phyloP scores from a whole-genome alignment of 345 rosid genomes.

The Eucalyptus pauciflora region DNA sequence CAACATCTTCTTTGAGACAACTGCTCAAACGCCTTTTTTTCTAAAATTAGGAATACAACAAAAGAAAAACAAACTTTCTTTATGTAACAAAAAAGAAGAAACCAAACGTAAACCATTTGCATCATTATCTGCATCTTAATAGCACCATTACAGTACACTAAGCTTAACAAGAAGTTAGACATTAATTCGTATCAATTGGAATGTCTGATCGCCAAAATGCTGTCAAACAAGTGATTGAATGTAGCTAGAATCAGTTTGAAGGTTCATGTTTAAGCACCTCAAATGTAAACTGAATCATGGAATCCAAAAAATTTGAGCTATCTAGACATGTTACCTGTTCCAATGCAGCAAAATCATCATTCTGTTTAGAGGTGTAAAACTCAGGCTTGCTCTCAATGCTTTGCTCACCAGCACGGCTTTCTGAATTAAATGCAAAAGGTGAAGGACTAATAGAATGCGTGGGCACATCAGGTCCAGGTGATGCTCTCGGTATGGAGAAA shows the following conservation, averaged over 20 bases:
- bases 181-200: neutral
- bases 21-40: neutral
- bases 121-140: neutral
- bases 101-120: neutral
- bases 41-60: neutral
- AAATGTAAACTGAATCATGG: neutral
- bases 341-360: conserved; percentile 83
- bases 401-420: conserved; percentile 11
- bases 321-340: conserved; percentile 57
- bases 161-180: neutral
- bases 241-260: neutral
- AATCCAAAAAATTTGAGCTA: neutral
- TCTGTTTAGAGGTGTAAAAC: conserved; percentile 42
- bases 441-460: conserved; percentile 16
- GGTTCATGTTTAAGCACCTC: neutral
- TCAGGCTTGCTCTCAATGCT: conserved; percentile 20
- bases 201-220: neutral
- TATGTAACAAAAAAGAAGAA: neutral
- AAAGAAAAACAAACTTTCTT: neutral
- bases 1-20: neutral
- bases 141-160: neutral
- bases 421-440: conserved; percentile 8
- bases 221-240: neutral
- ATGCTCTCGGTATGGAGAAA: conserved; percentile 7
- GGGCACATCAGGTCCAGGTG: conserved; percentile 12